Evolutionary conservation across 192 early-diverging fungal genomes (phyloP).

Genomic region (Chytriomyces sp.): DNA sequence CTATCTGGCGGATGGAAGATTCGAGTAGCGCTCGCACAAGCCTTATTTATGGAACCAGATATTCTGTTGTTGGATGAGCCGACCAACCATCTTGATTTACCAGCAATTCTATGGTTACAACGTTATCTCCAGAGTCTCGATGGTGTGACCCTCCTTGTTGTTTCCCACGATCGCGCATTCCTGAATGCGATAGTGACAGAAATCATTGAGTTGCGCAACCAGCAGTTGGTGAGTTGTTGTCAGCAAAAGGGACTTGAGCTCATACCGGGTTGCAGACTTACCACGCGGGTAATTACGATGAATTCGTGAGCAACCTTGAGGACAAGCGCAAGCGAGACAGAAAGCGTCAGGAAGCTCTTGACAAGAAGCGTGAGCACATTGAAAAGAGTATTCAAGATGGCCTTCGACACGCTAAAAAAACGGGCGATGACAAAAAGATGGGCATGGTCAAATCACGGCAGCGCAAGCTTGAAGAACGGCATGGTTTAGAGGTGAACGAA

Average conservation of each 20-base stretch:
- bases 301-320: conserved; percentile 75
- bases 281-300: conserved; percentile 84
- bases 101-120: conserved; percentile 91
- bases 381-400: conserved; percentile 80
- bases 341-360: conserved; percentile 59
- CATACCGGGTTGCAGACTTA: conserved; percentile 45
- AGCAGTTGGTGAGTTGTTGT: conserved; percentile 6
- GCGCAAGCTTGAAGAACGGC: conserved; percentile 45
- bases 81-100: conserved; percentile 88
- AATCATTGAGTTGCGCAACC: conserved; percentile 35
- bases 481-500: conserved; percentile 51
- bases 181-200: conserved; percentile 77
- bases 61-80: conserved; percentile 85
- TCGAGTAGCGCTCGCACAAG: conserved; percentile 81
- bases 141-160: conserved; percentile 73
- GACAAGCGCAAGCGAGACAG: conserved; percentile 72
- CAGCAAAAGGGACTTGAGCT: not conserved
- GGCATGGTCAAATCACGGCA: conserved; percentile 59
- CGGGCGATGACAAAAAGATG: conserved; percentile 82
- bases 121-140: conserved; percentile 64
- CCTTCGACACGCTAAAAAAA: conserved; percentile 68
- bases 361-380: conserved; percentile 72
- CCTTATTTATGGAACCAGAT: conserved; percentile 80
- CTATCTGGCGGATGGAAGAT: conserved; percentile 91
- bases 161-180: conserved; percentile 89